phyloP scores from a whole-genome alignment of 1,139 yeast species.

The Zygoascus hellenicus region DNA sequence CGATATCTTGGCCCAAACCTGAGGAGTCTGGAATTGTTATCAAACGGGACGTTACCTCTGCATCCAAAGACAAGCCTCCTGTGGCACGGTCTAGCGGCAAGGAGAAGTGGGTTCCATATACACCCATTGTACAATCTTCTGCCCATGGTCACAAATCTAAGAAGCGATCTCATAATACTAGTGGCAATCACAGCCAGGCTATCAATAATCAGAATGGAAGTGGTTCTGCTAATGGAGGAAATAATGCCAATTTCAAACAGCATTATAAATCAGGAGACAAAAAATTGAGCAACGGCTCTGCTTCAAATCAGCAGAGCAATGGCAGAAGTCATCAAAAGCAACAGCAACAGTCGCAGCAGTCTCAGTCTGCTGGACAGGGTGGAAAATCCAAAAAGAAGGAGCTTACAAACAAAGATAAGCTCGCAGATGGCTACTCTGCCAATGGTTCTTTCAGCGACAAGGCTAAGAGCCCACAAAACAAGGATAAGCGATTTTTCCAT shows the following conservation, averaged over 20 bases:
- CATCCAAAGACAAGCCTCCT: slow-evolving; percentile 31
- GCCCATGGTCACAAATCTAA: slow-evolving; percentile 17
- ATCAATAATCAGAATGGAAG: slow-evolving; percentile 14
- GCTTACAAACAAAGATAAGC: neutral
- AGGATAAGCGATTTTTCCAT: slow-evolving; percentile 4
- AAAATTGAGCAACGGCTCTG: slow-evolving; percentile 14
- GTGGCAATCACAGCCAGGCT: slow-evolving; percentile 14
- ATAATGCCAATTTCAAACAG: slow-evolving; percentile 11
- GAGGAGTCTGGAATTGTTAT: slow-evolving; percentile 19
- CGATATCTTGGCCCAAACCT: slow-evolving; percentile 58
- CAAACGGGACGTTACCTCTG: slow-evolving; percentile 30
- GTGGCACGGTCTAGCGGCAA: slow-evolving; percentile 41
- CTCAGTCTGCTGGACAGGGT: slow-evolving; percentile 4
- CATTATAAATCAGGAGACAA: slow-evolving; percentile 12
- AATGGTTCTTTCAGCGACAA: neutral
- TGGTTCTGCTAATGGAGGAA: slow-evolving; percentile 7
- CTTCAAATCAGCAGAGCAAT: slow-evolving; percentile 1
- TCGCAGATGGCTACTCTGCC: neutral
- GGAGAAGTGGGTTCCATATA: slow-evolving; percentile 87
- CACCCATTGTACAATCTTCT: slow-evolving; percentile 44
- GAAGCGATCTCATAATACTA: slow-evolving; percentile 11
- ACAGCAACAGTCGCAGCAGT: slow-evolving; percentile 8
- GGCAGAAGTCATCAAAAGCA: slow-evolving; percentile 11
- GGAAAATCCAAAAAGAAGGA: slow-evolving; percentile 9
- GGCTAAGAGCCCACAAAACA: slow-evolving; percentile 6